Evolutionary conservation across 2,329 filamentous ascomycete species (phyloP), one percentile per base, ranked within the genome.

Genomic region (Cladosporium sp.): DNA sequence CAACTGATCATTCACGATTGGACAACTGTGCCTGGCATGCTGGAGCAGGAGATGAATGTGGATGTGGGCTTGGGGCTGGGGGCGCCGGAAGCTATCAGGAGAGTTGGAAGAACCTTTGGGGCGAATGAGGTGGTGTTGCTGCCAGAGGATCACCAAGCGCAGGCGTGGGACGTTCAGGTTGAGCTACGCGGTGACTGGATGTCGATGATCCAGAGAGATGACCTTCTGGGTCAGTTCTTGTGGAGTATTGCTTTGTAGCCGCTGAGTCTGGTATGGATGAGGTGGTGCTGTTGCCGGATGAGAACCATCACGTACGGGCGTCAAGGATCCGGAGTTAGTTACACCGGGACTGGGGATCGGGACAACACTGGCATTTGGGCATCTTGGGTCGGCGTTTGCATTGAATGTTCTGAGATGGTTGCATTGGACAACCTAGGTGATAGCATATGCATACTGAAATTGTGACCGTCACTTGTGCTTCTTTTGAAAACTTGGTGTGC

Each of bases 131-230:
- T 13, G 69, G 67, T 68, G 8, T 18, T 72, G 53, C 43, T 72
- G 46, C 70, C 70, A 6, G 23, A 60, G 60, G 67, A 62, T 14
- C 26, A 60, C 51, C 64, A 68, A 13, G 34, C 60, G 21, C 54
- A 65, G 3, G n/a, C 60, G 5, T 73, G 70, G 70, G 70, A 71
- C 36, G 70, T 73, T 14, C 56, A 64, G 49, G 66, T 71, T n/a
- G 66, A 69, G 43, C 11, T 71, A 60, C 61, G 61, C 13, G 56
- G 67, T 26, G 53, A 63, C 5, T 59, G 53, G 13, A 70, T 71
- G 67, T 56, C 60, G 26, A 23, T 43, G 7, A 16, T 73, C 43
- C 21, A 69, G 23, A 60, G 63, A 26, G 71, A 73, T 65, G 63
- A 53, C 1, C 3, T 13, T 21, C 28, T 65, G 43, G n/a, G 54